Evolutionary conservation across 257 asterid species (phyloP).

Genomic region (Leonotis leonurus): DNA sequence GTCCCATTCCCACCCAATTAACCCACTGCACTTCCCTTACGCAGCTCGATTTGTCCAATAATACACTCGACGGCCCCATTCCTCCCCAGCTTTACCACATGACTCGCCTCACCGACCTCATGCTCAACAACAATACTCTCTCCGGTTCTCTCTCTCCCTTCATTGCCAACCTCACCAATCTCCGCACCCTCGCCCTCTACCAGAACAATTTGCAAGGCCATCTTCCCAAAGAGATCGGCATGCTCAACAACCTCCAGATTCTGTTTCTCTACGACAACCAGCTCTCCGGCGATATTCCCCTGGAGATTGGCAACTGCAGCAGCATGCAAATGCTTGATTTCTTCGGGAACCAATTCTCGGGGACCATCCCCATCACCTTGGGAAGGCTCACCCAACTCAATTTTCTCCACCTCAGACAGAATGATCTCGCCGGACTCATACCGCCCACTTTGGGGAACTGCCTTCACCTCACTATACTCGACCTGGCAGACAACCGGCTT

Average conservation of each 20-base stretch:
- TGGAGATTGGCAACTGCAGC: constrained; percentile 73
- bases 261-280: constrained; percentile 71
- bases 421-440: constrained; percentile 68
- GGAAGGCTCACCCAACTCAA: constrained; percentile 60
- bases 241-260: constrained; percentile 59
- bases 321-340: constrained; percentile 70
- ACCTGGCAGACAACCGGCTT: constrained; percentile 74
- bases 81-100: constrained; percentile 65
- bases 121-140: constrained; percentile 72
- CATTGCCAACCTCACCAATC: constrained; percentile 54
- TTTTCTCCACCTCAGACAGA: constrained; percentile 77
- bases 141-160: constrained; percentile 56
- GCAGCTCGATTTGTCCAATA: constrained; percentile 82
- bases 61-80: constrained; percentile 54
- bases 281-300: constrained; percentile 66
- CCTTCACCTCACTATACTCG: constrained; percentile 48
- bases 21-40: constrained; percentile 41
- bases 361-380: constrained; percentile 54
- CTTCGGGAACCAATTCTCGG: constrained; percentile 66
- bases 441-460: constrained; percentile 75
- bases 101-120: constrained; percentile 53
- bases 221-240: constrained; percentile 67
- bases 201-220: constrained; percentile 56
- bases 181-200: constrained; percentile 56
- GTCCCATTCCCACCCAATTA: constrained; percentile 52